Conservation (phyloP, 1,284 basidiomycete species). For the Inonotus hispidus region DNA sequence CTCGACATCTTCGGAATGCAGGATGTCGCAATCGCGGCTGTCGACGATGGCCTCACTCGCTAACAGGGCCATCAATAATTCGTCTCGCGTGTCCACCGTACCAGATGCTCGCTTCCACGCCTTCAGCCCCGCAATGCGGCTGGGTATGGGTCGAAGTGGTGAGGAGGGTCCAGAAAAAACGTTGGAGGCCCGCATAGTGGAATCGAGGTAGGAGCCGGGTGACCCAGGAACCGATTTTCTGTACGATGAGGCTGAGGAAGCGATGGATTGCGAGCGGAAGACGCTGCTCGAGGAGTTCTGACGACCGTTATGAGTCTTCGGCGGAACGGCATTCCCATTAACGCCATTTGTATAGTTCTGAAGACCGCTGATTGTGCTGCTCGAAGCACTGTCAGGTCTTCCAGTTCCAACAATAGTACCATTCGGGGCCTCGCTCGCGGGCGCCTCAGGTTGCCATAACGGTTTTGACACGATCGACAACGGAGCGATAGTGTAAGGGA, state of each 20-base stretch:
- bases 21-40: constrained; percentile 67
- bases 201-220: constrained; percentile 25
- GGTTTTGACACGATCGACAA: constrained; percentile 37
- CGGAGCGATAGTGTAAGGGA: constrained; percentile 37
- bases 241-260: constrained; percentile 24
- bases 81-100: constrained; percentile 49
- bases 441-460: constrained; percentile 14
- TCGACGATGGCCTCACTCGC: constrained; percentile 85
- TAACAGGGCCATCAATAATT: constrained; percentile 76
- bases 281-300: constrained; percentile 25
- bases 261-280: constrained; percentile 23
- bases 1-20: constrained; percentile 84
- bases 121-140: constrained; percentile 24
- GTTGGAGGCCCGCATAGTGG: constrained; percentile 16
- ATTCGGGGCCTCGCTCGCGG: background rate
- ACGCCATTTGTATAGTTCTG: constrained; percentile 5
- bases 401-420: too few species aligned
- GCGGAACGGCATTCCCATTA: background rate
- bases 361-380: constrained; percentile 11
- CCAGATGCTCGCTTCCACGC: constrained; percentile 25
- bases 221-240: constrained; percentile 28
- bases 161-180: constrained; percentile 37
- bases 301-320: constrained; percentile 1
- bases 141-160: constrained; percentile 28
- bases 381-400: constrained; percentile 11